Evolutionary conservation across 1,139 yeast genomes (phyloP).

Genomic region (Meyerozyma sp.): DNA sequence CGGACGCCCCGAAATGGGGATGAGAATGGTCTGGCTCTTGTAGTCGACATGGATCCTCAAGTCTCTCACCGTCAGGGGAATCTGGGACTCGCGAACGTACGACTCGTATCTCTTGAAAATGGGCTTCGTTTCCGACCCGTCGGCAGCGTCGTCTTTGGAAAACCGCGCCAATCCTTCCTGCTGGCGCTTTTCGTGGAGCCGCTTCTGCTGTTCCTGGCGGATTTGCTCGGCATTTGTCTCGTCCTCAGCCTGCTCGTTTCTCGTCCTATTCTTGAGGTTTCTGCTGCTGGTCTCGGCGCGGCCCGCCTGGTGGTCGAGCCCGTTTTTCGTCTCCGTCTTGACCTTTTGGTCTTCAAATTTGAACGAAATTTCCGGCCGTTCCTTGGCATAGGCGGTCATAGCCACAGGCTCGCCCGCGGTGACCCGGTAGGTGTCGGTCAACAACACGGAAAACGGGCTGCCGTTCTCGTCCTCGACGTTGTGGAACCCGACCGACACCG

Average conservation of each 20-base stretch:
- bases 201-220: conserved; percentile 77
- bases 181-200: conserved; percentile 78
- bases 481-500: conserved; percentile 73
- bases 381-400: conserved; percentile 71
- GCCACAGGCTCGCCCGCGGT: conserved; percentile 57
- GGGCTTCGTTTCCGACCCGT: conserved; percentile 60
- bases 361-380: conserved; percentile 72
- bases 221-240: conserved; percentile 63
- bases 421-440: conserved; percentile 81
- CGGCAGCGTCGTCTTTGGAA: conserved; percentile 69
- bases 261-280: conserved; percentile 71
- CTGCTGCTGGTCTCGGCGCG: conserved; percentile 41
- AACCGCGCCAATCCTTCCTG: conserved; percentile 79
- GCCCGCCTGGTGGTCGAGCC: conserved; percentile 27
- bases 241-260: conserved; percentile 77
- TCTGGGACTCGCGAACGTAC: conserved; percentile 86
- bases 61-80: conserved; percentile 79
- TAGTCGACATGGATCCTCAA: conserved; percentile 82
- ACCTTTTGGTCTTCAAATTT: conserved; percentile 59
- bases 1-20: conserved; percentile 94
- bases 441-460: conserved; percentile 58
- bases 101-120: conserved; percentile 91
- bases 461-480: conserved; percentile 49
- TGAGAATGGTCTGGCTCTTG: conserved; percentile 80
- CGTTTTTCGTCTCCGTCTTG: conserved; percentile 9